A percentile compares a stretch with the other conserved stretches of the same genome.
Conservation (phyloP, 371 early-diverging fungal genomes). For the Mortierella sp. region DNA sequence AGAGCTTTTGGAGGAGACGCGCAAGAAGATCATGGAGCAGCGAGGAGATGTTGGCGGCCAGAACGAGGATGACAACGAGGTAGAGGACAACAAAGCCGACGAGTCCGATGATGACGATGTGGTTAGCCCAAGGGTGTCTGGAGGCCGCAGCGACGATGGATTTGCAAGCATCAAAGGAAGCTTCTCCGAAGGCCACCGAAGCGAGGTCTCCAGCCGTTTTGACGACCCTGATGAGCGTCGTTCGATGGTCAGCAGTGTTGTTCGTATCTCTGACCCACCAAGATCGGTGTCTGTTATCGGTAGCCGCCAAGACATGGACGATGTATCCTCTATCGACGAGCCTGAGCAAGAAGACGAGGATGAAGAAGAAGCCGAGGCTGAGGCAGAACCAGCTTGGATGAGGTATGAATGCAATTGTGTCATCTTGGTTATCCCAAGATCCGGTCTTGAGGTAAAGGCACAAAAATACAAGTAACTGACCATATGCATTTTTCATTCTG, state of each 20-base stretch:
- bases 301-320: slow-evolving; percentile 1
- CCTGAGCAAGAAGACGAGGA: slow-evolving; percentile 33
- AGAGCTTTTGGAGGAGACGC: slow-evolving; percentile 51
- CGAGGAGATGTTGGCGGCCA: slow-evolving; percentile 31
- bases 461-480: not conserved
- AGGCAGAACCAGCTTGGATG: slow-evolving; percentile 51
- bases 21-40: slow-evolving; percentile 56
- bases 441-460: not conserved
- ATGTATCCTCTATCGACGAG: not conserved
- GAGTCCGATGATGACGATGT: slow-evolving; percentile 27
- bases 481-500: not conserved
- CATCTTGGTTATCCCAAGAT: not conserved
- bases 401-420: slow-evolving; percentile 20
- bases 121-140: slow-evolving; percentile 21
- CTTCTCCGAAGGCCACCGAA: slow-evolving; percentile 23
- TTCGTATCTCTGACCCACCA: slow-evolving; percentile 44
- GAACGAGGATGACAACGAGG: slow-evolving; percentile 18
- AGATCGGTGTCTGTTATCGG: slow-evolving; percentile 26
- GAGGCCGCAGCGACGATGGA: slow-evolving; percentile 21
- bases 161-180: slow-evolving; percentile 24
- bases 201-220: slow-evolving; percentile 37
- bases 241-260: slow-evolving; percentile 54
- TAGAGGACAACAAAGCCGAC: slow-evolving; percentile 12
- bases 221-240: slow-evolving; percentile 53
- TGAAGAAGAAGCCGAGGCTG: slow-evolving; percentile 38